A percentile compares a stretch with the other conserved stretches of the same genome.
Evolutionary conservation across 1,284 basidiomycete genomes (phyloP).

Genomic region (Austroboletus niveus): DNA sequence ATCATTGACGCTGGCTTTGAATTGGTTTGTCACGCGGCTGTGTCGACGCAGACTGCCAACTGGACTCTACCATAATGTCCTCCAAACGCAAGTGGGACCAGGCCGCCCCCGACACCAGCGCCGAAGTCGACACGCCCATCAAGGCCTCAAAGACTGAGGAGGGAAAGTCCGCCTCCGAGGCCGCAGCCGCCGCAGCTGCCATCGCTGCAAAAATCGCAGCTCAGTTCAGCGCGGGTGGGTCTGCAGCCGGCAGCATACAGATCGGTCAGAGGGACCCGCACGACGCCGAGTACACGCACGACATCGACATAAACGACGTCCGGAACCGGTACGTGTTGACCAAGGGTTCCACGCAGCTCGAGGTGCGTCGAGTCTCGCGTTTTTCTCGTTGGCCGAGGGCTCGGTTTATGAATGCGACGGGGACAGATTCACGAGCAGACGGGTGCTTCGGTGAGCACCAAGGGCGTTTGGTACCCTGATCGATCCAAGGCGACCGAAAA

Average conservation of each 20-base stretch:
- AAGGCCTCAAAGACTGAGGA: slow-evolving; percentile 57
- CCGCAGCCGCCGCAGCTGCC: slow-evolving; percentile 78
- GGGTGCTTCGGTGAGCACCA: slow-evolving; percentile 86
- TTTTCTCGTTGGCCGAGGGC: no score
- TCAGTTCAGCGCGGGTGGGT: slow-evolving; percentile 59
- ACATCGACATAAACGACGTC: slow-evolving; percentile 97
- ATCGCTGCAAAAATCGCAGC: slow-evolving; percentile 93
- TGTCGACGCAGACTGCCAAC: no score
- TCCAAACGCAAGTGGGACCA: slow-evolving; percentile 76
- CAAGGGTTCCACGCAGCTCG: slow-evolving; percentile 88
- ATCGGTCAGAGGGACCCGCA: slow-evolving; percentile 62
- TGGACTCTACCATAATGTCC: slow-evolving; percentile 39
- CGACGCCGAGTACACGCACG: slow-evolving; percentile 83
- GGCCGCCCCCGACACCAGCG: slow-evolving; percentile 42
- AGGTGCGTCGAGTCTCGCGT: slow-evolving; percentile 52
- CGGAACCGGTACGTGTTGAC: slow-evolving; percentile 95
- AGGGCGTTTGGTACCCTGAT: slow-evolving; percentile 94
- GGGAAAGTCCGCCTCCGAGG: slow-evolving; percentile 65
- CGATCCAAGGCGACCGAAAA: slow-evolving; percentile 84
- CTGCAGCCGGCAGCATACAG: slow-evolving; percentile 40
- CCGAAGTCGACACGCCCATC: slow-evolving; percentile 38
- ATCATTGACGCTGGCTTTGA: slow-evolving; percentile 20
- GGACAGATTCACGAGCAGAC: slow-evolving; percentile 84
- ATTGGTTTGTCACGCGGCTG: neutral
- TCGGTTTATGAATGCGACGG: slow-evolving; percentile 1